phyloP scores from a whole-genome alignment of 768 basidiomycete genomes.

The Boletus speciosus region DNA sequence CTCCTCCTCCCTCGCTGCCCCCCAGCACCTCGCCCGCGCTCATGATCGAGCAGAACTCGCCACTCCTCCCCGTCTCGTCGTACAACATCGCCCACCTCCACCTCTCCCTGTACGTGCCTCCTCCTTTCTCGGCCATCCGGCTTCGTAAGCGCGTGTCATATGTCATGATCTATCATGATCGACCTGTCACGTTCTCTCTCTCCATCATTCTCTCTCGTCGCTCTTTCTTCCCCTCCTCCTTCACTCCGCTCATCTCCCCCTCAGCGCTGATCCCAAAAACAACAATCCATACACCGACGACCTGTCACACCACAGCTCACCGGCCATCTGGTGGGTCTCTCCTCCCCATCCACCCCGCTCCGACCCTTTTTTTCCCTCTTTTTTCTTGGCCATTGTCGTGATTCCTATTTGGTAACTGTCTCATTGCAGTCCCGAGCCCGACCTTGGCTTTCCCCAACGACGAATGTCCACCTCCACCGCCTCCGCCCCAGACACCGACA shows the following conservation, averaged over 20 bases:
- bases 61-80: conserved; percentile 43
- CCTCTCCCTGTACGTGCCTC: conserved; percentile 49
- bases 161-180: conserved; percentile 33
- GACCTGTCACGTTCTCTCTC: conserved; percentile 19
- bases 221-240: neutral
- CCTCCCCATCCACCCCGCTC: conserved; percentile 13
- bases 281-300: conserved; percentile 43
- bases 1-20: neutral
- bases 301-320: conserved; percentile 45
- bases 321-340: conserved; percentile 44
- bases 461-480: conserved; percentile 79
- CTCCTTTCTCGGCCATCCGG: neutral
- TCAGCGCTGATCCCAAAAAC: conserved; percentile 40
- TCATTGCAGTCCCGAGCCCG: conserved; percentile 39
- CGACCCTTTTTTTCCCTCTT: conserved; percentile 17
- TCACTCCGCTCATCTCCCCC: conserved; percentile 9
- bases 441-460: conserved; percentile 52
- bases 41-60: conserved; percentile 58
- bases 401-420: conserved; percentile 11
- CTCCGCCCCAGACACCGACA: conserved; percentile 62
- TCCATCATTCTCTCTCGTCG: conserved; percentile 7
- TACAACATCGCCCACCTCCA: conserved; percentile 66
- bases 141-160: conserved; percentile 26
- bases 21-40: conserved; percentile 5
- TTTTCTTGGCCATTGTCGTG: neutral